A percentile compares a stretch with the other conserved stretches of the same genome.
Conservation (phyloP, 495 filamentous ascomycete genomes). For the Aspergillus nanangensis region DNA sequence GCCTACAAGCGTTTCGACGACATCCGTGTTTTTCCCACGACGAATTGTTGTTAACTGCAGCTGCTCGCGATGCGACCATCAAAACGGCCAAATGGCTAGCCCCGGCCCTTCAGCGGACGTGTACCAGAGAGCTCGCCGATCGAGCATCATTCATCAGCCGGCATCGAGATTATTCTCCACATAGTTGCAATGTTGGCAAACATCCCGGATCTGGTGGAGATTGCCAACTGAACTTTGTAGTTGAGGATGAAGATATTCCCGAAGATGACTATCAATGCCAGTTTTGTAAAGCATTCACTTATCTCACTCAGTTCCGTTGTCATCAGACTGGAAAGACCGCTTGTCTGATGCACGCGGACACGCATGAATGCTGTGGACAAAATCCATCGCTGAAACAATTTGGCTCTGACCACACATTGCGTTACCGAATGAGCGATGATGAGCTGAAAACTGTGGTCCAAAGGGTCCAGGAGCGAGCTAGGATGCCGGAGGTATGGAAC, state of each 20-base stretch:
- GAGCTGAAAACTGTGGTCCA: constrained; percentile 59
- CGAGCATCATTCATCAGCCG: constrained; percentile 62
- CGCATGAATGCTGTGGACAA: constrained; percentile 71
- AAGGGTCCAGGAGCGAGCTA: constrained; percentile 81
- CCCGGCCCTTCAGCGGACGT: constrained; percentile 76
- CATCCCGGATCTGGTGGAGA: constrained; percentile 21
- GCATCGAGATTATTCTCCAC: constrained; percentile 52
- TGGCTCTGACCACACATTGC: constrained; percentile 61
- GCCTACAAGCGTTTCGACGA: constrained; percentile 81
- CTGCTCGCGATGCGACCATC: constrained; percentile 73
- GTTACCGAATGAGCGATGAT: constrained; percentile 73
- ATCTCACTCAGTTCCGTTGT: constrained; percentile 87
- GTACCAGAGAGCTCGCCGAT: constrained; percentile 64
- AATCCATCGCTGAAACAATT: constrained; percentile 56
- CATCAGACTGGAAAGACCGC: constrained; percentile 68
- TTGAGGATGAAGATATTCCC: constrained; percentile 68
- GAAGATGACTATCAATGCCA: constrained; percentile 89
- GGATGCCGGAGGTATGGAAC: constrained; percentile 82
- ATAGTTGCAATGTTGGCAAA: constrained; percentile 41
- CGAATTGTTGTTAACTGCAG: constrained; percentile 88
- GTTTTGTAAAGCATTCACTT: constrained; percentile 89
- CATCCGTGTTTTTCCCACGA: constrained; percentile 98
- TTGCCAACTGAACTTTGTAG: constrained; percentile 40
- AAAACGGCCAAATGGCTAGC: constrained; percentile 93
- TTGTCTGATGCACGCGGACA: constrained; percentile 75